phyloP scores from a whole-genome alignment of 1,284 basidiomycete genomes.

The Trichosporon sp. region DNA sequence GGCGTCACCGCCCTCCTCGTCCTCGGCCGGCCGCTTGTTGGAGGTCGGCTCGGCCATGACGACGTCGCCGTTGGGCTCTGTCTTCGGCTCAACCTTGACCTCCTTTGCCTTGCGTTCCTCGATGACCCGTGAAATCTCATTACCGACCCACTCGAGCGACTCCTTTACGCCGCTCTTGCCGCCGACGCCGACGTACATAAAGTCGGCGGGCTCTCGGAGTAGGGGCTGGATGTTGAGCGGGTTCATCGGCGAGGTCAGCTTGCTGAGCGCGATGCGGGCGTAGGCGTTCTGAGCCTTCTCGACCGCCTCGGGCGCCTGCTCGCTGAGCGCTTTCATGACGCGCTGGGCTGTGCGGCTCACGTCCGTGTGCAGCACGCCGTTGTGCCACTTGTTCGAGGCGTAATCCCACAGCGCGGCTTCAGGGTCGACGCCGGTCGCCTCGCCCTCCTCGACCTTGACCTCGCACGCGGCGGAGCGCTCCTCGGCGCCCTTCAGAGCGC shows the following conservation, averaged over 20 bases:
- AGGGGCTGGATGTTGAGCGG: constrained; percentile 48
- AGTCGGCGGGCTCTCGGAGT: constrained; percentile 43
- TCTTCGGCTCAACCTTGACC: constrained; percentile 14
- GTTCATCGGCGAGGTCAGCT: constrained; percentile 37
- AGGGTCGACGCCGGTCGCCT: neutral
- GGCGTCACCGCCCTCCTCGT: constrained; percentile 16
- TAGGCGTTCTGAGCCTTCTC: constrained; percentile 29
- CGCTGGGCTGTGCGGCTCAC: constrained; percentile 22
- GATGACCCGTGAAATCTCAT: constrained; percentile 36
- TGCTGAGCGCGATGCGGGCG: constrained; percentile 37
- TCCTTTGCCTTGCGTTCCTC: constrained; percentile 21
- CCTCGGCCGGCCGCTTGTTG: neutral
- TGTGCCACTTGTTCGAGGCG: constrained; percentile 38
- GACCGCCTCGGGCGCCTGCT: neutral
- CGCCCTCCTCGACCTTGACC: neutral
- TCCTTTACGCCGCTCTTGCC: constrained; percentile 40
- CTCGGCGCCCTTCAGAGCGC: constrained; percentile 38
- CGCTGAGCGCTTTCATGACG: constrained; percentile 25
- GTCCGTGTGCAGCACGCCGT: constrained; percentile 34
- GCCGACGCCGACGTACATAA: constrained; percentile 43
- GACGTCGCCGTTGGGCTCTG: constrained; percentile 20
- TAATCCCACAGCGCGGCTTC: constrained; percentile 36
- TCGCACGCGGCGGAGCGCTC: constrained; percentile 9
- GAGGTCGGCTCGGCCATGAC: constrained; percentile 28
- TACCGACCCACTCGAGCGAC: constrained; percentile 41